Base-by-base conservation (phyloP, 192 early-diverging fungal species). In the Gamsiella multidivaricata region DNA sequence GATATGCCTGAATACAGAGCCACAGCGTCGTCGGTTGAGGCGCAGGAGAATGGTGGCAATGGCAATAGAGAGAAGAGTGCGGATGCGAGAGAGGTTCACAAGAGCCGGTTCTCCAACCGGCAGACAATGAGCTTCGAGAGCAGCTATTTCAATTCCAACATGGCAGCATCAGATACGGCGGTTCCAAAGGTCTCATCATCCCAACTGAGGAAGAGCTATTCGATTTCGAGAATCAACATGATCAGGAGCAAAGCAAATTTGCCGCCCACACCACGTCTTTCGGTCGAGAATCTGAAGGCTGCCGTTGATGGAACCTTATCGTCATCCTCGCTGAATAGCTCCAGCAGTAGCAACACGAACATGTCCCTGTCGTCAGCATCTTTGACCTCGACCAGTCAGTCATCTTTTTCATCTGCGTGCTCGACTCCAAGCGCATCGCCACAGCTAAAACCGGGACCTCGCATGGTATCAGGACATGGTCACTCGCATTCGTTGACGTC, bases 121-220 rank as follows among this genome's bases (percentile, higher is more conserved):
- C 28, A 61, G 12, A 78, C 74, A 1, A 64, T 78, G 65, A 78
- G 74, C 47, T 69, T 78, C 49, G 74, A 78, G 23, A 69, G 47
- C 25, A 54, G 52, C 31, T 31, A 46, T 56, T 46, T 65, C 23
- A 50, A 22, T 29, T n/a, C n/a, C n/a, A 59, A 15, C 37, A 6
- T 17, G 4, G 31, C 2, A 5, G 32, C 25, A 51, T 10, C 52
- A 14, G 5, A 18, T 12, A 36, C 7, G 25, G 41, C 29, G 18
- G 17, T 23, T 3, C 47, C 14, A 11, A 26, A 34, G 39, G 32
- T 12, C 54, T 37, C 22, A 0, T 11, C 34, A 23, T 56, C 61
- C 6, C 28, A 37, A 5, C 47, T 56, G 64, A 42, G 36, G 53
- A 56, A 66, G 33, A 50, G 53, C 29, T 49, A 28, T n/a, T 67